A percentile compares a stretch with the other conserved stretches of the same genome.
Conservation (phyloP, 768 basidiomycete genomes). For the Hericium erinaceus region DNA sequence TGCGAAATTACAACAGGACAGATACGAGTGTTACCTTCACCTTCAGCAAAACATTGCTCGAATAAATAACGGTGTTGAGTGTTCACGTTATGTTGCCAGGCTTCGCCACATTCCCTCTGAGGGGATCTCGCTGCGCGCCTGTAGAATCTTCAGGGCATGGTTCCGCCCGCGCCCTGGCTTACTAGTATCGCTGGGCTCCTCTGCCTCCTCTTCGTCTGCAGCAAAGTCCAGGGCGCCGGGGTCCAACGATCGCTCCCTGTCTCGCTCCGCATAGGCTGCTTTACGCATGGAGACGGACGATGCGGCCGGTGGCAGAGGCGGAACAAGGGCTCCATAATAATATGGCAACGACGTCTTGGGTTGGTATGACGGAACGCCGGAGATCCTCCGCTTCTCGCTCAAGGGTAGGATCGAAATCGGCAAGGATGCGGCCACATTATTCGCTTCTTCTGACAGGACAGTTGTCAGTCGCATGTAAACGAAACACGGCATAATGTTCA, state of each 20-base stretch:
- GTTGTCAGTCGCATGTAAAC: too few relatives aligned
- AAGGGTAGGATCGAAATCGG: conserved; percentile 49
- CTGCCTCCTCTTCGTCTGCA: conserved; percentile 40
- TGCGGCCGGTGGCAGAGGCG: conserved; percentile 15
- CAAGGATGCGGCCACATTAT: conserved; percentile 41
- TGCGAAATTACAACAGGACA: conserved; percentile 20
- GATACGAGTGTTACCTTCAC: conserved; percentile 24
- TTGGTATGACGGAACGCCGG: conserved; percentile 51
- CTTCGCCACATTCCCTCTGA: conserved; percentile 77
- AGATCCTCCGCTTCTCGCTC: conserved; percentile 12
- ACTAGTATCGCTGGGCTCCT: conserved; percentile 25
- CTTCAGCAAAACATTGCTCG: conserved; percentile 9
- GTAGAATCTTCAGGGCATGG: conserved; percentile 59
- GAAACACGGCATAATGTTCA: too few relatives aligned
- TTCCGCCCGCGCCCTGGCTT: conserved; percentile 37
- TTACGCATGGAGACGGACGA: conserved; percentile 47
- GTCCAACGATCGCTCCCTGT: conserved; percentile 53
- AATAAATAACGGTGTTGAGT: not conserved
- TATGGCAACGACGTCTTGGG: conserved; percentile 38
- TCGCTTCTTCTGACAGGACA: not conserved
- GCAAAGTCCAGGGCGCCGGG: conserved; percentile 62
- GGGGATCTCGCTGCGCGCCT: conserved; percentile 60
- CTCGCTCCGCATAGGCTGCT: conserved; percentile 60
- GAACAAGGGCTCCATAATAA: conserved; percentile 24
- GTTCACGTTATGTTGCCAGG: conserved; percentile 34